These are phyloP conservation scores for Mallotus nudiflorus DNA, from an alignment of 345 rosid species.

Conservation along the genomic window DNA sequence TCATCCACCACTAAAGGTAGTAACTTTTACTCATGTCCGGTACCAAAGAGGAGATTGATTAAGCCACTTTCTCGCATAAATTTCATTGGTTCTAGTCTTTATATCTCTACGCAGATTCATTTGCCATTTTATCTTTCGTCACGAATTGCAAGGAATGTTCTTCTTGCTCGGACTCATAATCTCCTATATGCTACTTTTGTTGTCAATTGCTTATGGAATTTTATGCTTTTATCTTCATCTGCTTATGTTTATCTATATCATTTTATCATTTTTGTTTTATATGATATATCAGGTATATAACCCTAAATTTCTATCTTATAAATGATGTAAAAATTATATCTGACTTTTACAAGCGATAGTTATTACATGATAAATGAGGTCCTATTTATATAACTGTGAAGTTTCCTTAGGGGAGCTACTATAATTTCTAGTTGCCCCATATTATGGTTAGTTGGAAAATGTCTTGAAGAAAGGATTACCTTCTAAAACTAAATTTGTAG, in stretches of 20 bases:
- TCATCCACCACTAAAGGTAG: conserved; percentile 56
- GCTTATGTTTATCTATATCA: background rate
- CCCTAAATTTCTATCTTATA: background rate
- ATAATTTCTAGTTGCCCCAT: background rate
- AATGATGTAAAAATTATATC: background rate
- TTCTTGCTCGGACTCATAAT: conserved; percentile 79
- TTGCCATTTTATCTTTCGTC: conserved; percentile 87
- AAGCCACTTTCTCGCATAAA: conserved; percentile 88
- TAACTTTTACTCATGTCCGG: conserved; percentile 84
- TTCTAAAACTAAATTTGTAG: too few species aligned
- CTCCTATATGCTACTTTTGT: conserved; percentile 31
- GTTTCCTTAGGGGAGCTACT: background rate
- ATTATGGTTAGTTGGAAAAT: background rate
- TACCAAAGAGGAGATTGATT: conserved; percentile 71
- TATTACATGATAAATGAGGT: background rate
- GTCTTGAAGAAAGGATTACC: background rate
- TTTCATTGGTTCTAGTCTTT: conserved; percentile 87
- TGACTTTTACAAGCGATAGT: background rate
- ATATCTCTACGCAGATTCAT: conserved; percentile 86
- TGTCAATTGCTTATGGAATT: background rate
- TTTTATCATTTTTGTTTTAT: background rate
- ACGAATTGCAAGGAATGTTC: conserved; percentile 86
- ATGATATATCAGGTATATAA: too few species aligned
- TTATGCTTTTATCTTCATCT: background rate
- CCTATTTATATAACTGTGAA: background rate